Evolutionary conservation across 2,329 filamentous ascomycete genomes (phyloP).

Genomic region (Beauveria asiatica): DNA sequence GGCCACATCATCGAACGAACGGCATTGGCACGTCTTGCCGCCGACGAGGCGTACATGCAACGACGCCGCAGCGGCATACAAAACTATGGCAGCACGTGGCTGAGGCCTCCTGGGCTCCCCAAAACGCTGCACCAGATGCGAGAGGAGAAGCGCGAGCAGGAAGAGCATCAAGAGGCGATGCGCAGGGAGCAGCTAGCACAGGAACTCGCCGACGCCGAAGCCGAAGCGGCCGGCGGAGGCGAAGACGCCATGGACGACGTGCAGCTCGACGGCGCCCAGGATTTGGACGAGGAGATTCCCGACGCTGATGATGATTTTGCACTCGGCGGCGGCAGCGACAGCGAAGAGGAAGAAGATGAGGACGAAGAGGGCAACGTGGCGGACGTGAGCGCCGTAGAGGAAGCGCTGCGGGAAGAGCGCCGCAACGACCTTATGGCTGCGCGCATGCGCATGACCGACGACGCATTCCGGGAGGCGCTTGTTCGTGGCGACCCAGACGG

Average conservation of each 20-base stretch:
- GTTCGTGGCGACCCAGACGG: conserved; percentile 40
- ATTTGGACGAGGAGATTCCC: conserved; percentile 67
- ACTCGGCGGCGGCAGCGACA: conserved; percentile 37
- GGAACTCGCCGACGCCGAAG: conserved; percentile 64
- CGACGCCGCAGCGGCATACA: conserved; percentile 73
- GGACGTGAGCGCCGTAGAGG: conserved; percentile 24
- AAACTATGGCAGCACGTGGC: conserved; percentile 83
- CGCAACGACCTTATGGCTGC: conserved; percentile 41
- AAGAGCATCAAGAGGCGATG: conserved; percentile 72
- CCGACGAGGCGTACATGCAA: conserved; percentile 70
- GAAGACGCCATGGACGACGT: conserved; percentile 39
- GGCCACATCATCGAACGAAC: conserved; percentile 46
- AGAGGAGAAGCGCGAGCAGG: conserved; percentile 80
- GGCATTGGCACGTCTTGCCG: conserved; percentile 58
- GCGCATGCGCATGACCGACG: conserved; percentile 48
- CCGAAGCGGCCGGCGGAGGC: conserved; percentile 28
- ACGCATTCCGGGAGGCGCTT: conserved; percentile 53
- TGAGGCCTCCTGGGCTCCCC: conserved; percentile 75
- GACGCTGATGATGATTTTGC: conserved; percentile 52
- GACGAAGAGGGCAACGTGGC: conserved; percentile 33
- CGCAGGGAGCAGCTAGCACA: conserved; percentile 61
- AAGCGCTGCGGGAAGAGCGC: conserved; percentile 33
- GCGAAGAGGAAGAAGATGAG: conserved; percentile 32
- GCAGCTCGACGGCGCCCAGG: conserved; percentile 47
- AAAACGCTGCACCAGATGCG: conserved; percentile 88